Evolutionary conservation across 176 grass and related monocot species (phyloP), one percentile per base, ranked within the genome.

Genomic region (Saccharum officinarum): DNA sequence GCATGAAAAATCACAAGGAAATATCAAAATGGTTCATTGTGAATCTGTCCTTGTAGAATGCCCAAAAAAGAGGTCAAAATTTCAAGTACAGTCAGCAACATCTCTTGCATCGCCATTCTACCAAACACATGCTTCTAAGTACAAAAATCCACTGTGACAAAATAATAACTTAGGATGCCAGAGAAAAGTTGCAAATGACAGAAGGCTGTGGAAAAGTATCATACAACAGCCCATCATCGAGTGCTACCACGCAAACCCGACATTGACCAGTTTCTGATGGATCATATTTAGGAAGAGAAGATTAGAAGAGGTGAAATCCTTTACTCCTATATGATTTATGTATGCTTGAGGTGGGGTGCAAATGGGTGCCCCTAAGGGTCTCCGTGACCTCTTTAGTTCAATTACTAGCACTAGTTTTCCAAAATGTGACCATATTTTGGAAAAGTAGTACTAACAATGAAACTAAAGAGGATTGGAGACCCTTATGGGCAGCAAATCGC

Each of bases 111-210:
- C 17, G 26, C 31, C 65, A 74, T 11, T 73, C 50, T 70, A 89
- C 30, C 11, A 23, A 76, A 40, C 41, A 2, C 16, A 68, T 28
- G 26, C 10, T 79, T 40, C 13, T 61, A 39, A 78, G 40, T 15
- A 83, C 54, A 57, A 50, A 12, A 31, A 75, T 28, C 16, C 31
- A 34, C 44, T 59, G 34, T 59, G 69, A 47, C 22, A 83, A 67
- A 71, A 79, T 23, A 41, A 79, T 7, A 84, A 80, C 15, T 84
- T 74, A 57, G 5, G 57, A 74, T 66, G 59, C 45, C 44, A 68
- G 36, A 25, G 64, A 30, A 81, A 81, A 78, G 67, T 44, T 76
- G 16, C 62, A 85, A 80, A 85, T 20, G 85, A 52, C 75, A 81
- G 63, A 60, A 80, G 31, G 70, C 18, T 69, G 67, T 45, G 10